Percentiles rank a stretch among this genome's conserved stretches.
phyloP scores from a whole-genome alignment of 371 early-diverging fungal genomes.

The Mortierella sp. region DNA sequence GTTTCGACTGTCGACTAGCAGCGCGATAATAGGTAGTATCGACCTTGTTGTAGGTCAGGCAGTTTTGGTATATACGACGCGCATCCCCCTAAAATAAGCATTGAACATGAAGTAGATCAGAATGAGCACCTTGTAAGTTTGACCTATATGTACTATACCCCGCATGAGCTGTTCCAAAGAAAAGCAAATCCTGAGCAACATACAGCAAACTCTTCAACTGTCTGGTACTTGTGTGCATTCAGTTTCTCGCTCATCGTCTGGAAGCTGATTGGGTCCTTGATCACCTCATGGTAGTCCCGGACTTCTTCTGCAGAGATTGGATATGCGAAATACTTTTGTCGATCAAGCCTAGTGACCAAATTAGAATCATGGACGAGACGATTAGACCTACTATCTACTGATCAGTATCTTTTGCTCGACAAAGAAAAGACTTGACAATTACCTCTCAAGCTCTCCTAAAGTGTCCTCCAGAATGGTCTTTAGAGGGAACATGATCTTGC shows the following conservation, averaged over 20 bases:
- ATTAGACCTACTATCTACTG: no score
- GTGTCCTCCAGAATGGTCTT: slow-evolving; percentile 70
- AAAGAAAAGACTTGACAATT: slow-evolving; percentile 34
- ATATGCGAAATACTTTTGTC: slow-evolving; percentile 60
- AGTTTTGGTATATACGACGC: slow-evolving; percentile 78
- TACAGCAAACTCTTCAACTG: slow-evolving; percentile 50
- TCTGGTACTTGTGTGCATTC: slow-evolving; percentile 30
- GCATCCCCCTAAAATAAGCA: slow-evolving; percentile 67
- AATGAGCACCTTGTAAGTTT: slow-evolving; percentile 1
- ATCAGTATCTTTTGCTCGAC: no score
- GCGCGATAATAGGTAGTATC: slow-evolving; percentile 78
- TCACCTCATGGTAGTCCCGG: slow-evolving; percentile 83
- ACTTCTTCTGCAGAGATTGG: slow-evolving; percentile 84
- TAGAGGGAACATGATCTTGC: slow-evolving; percentile 78
- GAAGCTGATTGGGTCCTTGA: slow-evolving; percentile 60
- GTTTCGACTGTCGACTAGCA: slow-evolving; percentile 63
- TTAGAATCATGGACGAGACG: no score
- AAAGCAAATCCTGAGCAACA: background rate
- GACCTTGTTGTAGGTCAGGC: slow-evolving; percentile 78
- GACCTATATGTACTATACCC: slow-evolving; percentile 52
- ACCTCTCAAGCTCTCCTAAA: slow-evolving; percentile 75
- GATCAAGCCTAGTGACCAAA: slow-evolving; percentile 46
- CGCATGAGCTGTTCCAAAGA: background rate
- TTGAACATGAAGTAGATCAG: slow-evolving; percentile 8
- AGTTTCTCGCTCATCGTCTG: slow-evolving; percentile 45